Evolutionary conservation across 331 rosid genomes (phyloP).

Genomic region (Cydonia oblonga): DNA sequence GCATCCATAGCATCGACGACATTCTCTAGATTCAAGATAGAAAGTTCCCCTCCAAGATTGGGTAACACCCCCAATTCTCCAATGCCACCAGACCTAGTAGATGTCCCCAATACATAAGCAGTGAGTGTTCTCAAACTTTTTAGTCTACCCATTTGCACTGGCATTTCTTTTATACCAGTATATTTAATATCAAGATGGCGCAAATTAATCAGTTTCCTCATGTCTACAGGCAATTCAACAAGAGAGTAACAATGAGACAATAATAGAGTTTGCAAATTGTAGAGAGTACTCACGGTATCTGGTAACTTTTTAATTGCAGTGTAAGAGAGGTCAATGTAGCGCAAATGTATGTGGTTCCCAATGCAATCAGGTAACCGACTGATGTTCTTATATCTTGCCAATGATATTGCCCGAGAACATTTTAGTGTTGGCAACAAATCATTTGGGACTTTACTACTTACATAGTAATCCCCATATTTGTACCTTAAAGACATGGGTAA

Average conservation of each 20-base stretch:
- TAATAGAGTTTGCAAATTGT: not conserved
- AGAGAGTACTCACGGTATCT: not conserved
- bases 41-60: not conserved
- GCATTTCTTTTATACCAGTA: not conserved
- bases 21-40: slow-evolving; percentile 2
- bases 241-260: not conserved
- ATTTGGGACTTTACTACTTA: not conserved
- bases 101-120: not conserved
- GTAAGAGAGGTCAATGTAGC: not conserved
- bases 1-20: slow-evolving; percentile 12
- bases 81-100: not conserved
- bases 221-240: not conserved
- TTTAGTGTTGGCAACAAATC: not conserved
- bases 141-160: not conserved
- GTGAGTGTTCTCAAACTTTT: not conserved
- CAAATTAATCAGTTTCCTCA: not conserved
- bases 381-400: fast-evolving
- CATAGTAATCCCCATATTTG: not conserved
- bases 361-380: not conserved
- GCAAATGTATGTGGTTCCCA: not conserved
- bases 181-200: not conserved
- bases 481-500: not conserved
- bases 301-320: not conserved
- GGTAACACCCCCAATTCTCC: not conserved
- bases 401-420: not conserved